These are phyloP conservation scores for Tetrapisispora nanseiensis DNA, from an alignment of 805 yeast genomes.

Conservation along the genomic window DNA sequence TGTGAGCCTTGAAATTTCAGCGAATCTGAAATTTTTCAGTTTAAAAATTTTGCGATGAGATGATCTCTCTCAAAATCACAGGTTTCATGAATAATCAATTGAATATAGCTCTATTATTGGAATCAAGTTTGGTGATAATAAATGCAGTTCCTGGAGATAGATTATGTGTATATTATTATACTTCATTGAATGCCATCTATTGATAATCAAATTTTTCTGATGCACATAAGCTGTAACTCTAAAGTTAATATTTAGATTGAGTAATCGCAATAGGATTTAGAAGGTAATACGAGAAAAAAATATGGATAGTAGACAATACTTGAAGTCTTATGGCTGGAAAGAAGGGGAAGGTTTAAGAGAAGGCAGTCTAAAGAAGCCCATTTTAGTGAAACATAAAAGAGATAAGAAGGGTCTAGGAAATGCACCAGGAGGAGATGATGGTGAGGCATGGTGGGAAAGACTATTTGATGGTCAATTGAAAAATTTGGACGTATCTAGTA, in stretches of 20 bases:
- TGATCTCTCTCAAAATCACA: too few relatives aligned
- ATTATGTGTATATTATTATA: too few relatives aligned
- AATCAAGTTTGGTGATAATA: background rate
- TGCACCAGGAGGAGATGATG: conserved; percentile 50
- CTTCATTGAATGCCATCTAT: too few relatives aligned
- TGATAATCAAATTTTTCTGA: too few relatives aligned
- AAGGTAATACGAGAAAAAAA: too few relatives aligned
- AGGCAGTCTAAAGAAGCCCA: conserved; percentile 79
- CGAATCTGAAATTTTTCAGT: background rate
- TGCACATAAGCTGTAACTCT: too few relatives aligned
- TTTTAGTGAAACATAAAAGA: conserved; percentile 80
- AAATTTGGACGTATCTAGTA: conserved; percentile 47
- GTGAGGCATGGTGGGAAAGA: conserved; percentile 95
- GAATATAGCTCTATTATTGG: too few relatives aligned
- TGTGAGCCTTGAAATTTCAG: background rate
- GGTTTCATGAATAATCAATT: too few relatives aligned
- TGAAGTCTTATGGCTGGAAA: conserved; percentile 79
- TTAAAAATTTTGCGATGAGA: conserved; percentile 10
- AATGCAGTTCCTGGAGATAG: too few relatives aligned
- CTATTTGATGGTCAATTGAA: conserved; percentile 89
- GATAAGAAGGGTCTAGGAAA: conserved; percentile 89
- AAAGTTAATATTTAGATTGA: too few relatives aligned
- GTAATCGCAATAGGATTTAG: too few relatives aligned
- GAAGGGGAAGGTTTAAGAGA: conserved; percentile 77
- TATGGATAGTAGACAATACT: conserved; percentile 71